Percentiles rank a stretch among this genome's conserved stretches.
phyloP scores from a whole-genome alignment of 805 yeast genomes.

The Candida berthetii region DNA sequence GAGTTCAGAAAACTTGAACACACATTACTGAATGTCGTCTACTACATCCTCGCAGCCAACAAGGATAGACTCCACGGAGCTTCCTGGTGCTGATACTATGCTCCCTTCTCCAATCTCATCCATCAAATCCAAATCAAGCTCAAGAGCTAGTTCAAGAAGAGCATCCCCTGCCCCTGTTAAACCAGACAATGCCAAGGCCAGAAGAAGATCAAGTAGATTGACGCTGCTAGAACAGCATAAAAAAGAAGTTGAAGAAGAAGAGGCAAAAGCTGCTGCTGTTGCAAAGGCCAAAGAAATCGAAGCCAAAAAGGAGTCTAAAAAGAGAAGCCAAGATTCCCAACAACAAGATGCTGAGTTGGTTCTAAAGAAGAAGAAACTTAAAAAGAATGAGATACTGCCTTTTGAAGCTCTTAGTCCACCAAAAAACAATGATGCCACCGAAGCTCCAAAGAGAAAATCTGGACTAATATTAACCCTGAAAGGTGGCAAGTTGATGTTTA shows the following conservation, averaged over 20 bases:
- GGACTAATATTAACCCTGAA: background rate
- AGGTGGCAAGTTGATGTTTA: slow-evolving; percentile 8
- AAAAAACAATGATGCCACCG: background rate
- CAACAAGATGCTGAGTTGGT: background rate
- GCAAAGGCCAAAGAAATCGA: background rate
- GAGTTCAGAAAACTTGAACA: too few species aligned
- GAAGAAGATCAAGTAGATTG: slow-evolving; percentile 7
- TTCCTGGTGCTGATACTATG: background rate
- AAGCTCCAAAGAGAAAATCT: background rate
- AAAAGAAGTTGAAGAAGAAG: background rate
- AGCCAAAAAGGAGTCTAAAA: background rate
- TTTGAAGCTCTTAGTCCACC: background rate
- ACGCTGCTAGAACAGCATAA: background rate
- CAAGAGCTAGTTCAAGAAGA: slow-evolving; percentile 1
- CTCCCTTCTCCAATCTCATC: slow-evolving; percentile 3
- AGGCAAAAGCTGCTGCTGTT: background rate
- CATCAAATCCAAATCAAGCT: background rate
- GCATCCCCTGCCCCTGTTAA: slow-evolving; percentile 1
- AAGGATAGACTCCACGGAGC: too few species aligned
- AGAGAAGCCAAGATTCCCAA: background rate
- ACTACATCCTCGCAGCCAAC: too few species aligned
- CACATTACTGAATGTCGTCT: too few species aligned
- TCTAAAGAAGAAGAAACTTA: slow-evolving; percentile 4
- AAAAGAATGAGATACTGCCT: background rate
- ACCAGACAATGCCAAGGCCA: background rate